Evolutionary conservation across 192 early-diverging fungal species (phyloP).

Genomic region (Thamnidium elegans): DNA sequence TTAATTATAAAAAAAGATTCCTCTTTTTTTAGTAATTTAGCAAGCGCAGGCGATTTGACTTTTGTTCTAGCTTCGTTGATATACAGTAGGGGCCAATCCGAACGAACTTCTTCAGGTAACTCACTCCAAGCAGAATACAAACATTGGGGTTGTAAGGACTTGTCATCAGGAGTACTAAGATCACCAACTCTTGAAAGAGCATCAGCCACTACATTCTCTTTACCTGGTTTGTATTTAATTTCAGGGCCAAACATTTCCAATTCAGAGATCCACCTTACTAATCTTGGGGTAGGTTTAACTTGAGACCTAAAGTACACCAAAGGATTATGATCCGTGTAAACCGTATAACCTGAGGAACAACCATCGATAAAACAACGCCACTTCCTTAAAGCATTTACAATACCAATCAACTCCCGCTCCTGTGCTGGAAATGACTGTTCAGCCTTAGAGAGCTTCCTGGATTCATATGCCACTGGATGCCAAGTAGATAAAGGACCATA

Average conservation of each 20-base stretch:
- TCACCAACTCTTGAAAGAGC: not conserved
- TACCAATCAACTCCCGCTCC: conserved; percentile 10
- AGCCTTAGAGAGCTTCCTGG: conserved; percentile 31
- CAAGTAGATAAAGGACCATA: not conserved
- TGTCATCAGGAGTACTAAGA: not conserved
- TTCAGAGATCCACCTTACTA: conserved; percentile 2
- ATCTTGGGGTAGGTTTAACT: not conserved
- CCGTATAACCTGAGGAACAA: not conserved
- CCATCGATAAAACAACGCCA: conserved; percentile 20
- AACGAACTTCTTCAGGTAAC: not conserved
- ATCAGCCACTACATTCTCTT: conserved; percentile 15
- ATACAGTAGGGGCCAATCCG: conserved; percentile 10
- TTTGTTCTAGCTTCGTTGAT: not conserved
- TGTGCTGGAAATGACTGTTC: conserved; percentile 28
- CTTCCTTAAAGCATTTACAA: conserved; percentile 12
- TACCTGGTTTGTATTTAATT: conserved; percentile 15
- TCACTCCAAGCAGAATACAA: not conserved
- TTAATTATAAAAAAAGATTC: not conserved
- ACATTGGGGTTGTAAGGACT: not conserved
- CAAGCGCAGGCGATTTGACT: not conserved
- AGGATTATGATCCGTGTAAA: conserved; percentile 7
- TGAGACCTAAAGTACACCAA: conserved; percentile 1
- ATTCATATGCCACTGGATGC: conserved; percentile 34
- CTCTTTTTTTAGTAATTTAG: not conserved
- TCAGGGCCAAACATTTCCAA: conserved; percentile 10